Evolutionary conservation across 177 flowering plant species (phyloP).

Genomic region (Tripterygium wilfordii): DNA sequence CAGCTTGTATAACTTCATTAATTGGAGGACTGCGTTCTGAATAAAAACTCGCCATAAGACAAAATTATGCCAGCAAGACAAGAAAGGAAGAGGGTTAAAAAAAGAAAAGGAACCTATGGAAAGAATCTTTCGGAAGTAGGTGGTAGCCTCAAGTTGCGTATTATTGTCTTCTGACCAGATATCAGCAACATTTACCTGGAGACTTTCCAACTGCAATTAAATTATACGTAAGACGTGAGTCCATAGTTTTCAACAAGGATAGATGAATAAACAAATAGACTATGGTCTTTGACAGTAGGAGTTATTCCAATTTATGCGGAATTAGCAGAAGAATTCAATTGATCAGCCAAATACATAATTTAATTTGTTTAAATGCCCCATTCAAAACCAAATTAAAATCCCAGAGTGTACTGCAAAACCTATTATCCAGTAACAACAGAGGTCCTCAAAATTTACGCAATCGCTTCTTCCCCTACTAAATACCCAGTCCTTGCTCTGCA

Average conservation of each 20-base stretch:
- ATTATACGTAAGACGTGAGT: no score
- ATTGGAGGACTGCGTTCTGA: slow-evolving; percentile 77
- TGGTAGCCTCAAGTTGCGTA: slow-evolving; percentile 29
- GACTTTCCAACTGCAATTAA: slow-evolving; percentile 25
- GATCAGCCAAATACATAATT: no score
- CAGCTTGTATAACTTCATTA: slow-evolving; percentile 68
- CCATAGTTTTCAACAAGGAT: background rate
- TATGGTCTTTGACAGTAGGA: background rate
- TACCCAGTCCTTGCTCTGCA: no score
- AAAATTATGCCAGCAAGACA: background rate
- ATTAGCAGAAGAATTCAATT: no score
- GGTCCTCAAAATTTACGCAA: no score
- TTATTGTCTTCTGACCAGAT: slow-evolving; percentile 28
- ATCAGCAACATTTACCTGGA: slow-evolving; percentile 26
- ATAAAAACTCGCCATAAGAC: background rate
- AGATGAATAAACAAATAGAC: background rate
- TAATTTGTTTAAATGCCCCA: no score
- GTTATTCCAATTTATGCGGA: no score
- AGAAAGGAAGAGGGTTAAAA: background rate
- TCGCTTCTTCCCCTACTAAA: no score
- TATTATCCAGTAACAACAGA: no score
- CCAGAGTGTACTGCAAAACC: no score
- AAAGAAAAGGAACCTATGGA: slow-evolving; percentile 24
- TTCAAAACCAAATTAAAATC: no score
- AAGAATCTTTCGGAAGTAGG: slow-evolving; percentile 30